Evolutionary conservation across 108 stramenopile species (phyloP).

Genomic region (Stephanodiscus triporus): DNA sequence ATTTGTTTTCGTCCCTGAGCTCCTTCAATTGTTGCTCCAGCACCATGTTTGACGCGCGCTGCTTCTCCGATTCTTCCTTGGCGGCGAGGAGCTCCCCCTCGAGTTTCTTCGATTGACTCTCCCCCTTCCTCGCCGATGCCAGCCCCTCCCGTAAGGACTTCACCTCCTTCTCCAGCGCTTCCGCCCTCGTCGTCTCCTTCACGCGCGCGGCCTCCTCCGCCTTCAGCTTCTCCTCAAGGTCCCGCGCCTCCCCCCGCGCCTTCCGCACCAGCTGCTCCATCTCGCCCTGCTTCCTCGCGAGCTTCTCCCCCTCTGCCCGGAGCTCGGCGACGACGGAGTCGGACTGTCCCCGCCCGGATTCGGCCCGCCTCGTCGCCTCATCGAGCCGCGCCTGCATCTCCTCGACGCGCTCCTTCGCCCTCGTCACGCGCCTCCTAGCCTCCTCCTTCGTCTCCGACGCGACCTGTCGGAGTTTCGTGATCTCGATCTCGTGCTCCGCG

Average conservation of each 20-base stretch:
- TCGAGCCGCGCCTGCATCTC: conserved; percentile 53
- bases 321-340: conserved; percentile 70
- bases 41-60: conserved; percentile 57
- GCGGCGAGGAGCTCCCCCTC: conserved; percentile 61
- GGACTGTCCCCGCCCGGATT: conserved; percentile 43
- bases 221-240: conserved; percentile 56
- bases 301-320: conserved; percentile 72
- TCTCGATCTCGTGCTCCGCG: conserved; percentile 59
- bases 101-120: conserved; percentile 69
- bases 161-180: conserved; percentile 54
- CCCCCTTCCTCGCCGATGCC: conserved; percentile 64
- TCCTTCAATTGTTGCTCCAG: conserved; percentile 78
- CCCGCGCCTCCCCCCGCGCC: conserved; percentile 65
- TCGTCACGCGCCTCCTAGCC: conserved; percentile 69
- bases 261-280: conserved; percentile 82
- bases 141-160: conserved; percentile 67
- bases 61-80: conserved; percentile 63
- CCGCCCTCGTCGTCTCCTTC: conserved; percentile 52
- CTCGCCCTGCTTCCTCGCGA: conserved; percentile 71
- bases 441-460: conserved; percentile 78
- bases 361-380: conserved; percentile 48
- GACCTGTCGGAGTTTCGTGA: conserved; percentile 50
- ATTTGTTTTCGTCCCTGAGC: conserved; percentile 57
- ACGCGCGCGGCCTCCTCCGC: conserved; percentile 45
- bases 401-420: conserved; percentile 77